Evolutionary conservation across 2,329 filamentous ascomycete genomes (phyloP), one percentile per base, ranked within the genome.

Genomic region (Fusarium denticulatum): DNA sequence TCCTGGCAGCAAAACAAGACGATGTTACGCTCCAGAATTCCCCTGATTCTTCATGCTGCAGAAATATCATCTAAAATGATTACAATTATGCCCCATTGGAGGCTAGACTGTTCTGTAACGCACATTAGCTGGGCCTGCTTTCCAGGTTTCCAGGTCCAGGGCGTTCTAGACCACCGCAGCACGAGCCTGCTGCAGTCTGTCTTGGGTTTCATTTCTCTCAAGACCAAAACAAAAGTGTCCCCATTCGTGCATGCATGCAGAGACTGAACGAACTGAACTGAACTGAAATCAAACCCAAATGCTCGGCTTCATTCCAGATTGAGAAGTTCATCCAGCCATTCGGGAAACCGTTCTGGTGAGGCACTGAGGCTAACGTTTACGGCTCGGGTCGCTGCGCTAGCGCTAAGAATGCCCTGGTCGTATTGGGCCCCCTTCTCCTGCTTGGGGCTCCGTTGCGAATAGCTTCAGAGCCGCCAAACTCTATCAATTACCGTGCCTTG

Each of bases 351-450:
- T 46, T 62, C 34, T 39, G 32, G 24, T 22, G 20, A 43, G 36
- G 30, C 53, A 30, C 26, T n/a, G 18, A 37, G 28, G 36, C 65
- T 50, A 58, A 67, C 42, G 45, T 47, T 50, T 64, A 71, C 70
- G 71, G 73, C 65, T 73, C 74, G 68, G 71, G 49, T 71, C 74
- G 71, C 58, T 67, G 53, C 59, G 39, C 71, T 73, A 75, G 68
- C 45, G 59, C 34, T 20, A 40, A n/a, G 34, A 55, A 55, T 30
- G 15, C 50, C 18, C 34, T 40, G 15, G 24, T 55, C 24, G 26
- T 55, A 55, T 55, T 55, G 50, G 50, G 11, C 15, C 24, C 14
- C 6, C 20, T 7, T n/a, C 50, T n/a, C 34, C 50, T 53, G 7
- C 20, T 40, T 28, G 20, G 50, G 34, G 26, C 56, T 14, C 30